phyloP scores from a whole-genome alignment of 1,284 basidiomycete species.

The Moesziomyces antarcticus region DNA sequence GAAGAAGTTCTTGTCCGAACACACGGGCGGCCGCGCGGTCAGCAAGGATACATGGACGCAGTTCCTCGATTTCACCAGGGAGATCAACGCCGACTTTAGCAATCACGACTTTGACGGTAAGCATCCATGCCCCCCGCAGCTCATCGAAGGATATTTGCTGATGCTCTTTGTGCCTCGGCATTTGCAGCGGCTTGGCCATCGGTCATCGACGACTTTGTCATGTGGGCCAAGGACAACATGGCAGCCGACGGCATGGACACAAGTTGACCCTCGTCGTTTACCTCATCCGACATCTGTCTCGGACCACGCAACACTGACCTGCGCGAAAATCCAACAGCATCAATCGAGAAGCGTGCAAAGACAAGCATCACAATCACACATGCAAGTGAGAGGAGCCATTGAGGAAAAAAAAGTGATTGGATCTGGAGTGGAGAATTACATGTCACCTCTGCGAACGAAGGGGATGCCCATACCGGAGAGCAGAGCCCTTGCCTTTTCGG shows the following conservation, averaged over 20 bases:
- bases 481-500: slow-evolving; percentile 60
- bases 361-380: too few species aligned
- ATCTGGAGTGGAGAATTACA: slow-evolving; percentile 16
- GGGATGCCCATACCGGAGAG: slow-evolving; percentile 64
- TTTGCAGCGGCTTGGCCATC: slow-evolving; percentile 85
- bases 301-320: too few species aligned
- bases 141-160: too few species aligned
- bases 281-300: too few species aligned
- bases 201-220: slow-evolving; percentile 85
- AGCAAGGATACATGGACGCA: slow-evolving; percentile 93
- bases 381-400: too few species aligned
- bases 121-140: too few species aligned
- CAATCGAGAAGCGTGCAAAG: too few species aligned
- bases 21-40: slow-evolving; percentile 78
- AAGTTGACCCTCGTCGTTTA: slow-evolving; percentile 2
- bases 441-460: slow-evolving; percentile 61
- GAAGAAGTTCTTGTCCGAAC: slow-evolving; percentile 81
- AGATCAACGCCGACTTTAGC: slow-evolving; percentile 81
- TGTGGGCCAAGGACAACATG: slow-evolving; percentile 56
- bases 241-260: slow-evolving; percentile 55
- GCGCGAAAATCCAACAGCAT: too few species aligned
- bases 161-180: neutral
- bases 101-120: slow-evolving; percentile 87
- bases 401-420: neutral
- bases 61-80: slow-evolving; percentile 82